phyloP scores from a whole-genome alignment of 2,329 filamentous ascomycete genomes.

The Fusarium staphyleae region DNA sequence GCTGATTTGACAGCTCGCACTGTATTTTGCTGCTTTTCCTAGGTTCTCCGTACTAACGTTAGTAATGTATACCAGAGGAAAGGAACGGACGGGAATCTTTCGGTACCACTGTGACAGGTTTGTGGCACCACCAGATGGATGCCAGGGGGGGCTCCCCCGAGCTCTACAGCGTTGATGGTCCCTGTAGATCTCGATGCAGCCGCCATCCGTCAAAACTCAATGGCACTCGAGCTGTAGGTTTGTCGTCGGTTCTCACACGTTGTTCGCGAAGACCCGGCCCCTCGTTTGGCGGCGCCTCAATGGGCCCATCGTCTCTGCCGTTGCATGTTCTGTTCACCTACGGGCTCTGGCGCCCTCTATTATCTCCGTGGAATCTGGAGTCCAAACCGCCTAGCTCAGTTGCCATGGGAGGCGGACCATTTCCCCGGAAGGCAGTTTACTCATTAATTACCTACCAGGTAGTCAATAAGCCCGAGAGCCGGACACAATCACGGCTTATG shows the following conservation, averaged over 20 bases:
- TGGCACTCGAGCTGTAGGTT: background rate
- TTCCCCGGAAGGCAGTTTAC: background rate
- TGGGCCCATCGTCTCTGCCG: slow-evolving; percentile 37
- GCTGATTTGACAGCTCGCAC: slow-evolving; percentile 5
- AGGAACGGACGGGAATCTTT: slow-evolving; percentile 21
- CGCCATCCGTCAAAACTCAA: slow-evolving; percentile 13
- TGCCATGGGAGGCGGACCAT: background rate
- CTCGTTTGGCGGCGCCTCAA: slow-evolving; percentile 32
- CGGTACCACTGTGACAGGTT: slow-evolving; percentile 10
- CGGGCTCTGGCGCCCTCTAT: slow-evolving; percentile 23
- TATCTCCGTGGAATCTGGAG: slow-evolving; percentile 31
- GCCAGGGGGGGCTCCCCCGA: background rate
- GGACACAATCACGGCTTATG: too few relatives aligned
- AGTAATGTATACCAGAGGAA: too few relatives aligned
- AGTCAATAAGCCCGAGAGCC: too few relatives aligned
- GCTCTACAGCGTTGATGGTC: too few relatives aligned
- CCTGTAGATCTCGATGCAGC: slow-evolving; percentile 29
- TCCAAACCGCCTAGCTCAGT: background rate
- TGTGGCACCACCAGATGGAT: slow-evolving; percentile 22
- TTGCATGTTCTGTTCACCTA: slow-evolving; percentile 36
- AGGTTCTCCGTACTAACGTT: too few relatives aligned
- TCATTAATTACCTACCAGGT: too few relatives aligned
- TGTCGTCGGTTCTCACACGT: slow-evolving; percentile 27
- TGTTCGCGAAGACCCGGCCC: slow-evolving; percentile 38
- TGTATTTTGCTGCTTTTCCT: slow-evolving; percentile 14